A percentile compares a stretch with the other conserved stretches of the same genome.
These are phyloP conservation scores for Heimioporus sp. DNA, from an alignment of 768 basidiomycete genomes.

Conservation along the genomic window DNA sequence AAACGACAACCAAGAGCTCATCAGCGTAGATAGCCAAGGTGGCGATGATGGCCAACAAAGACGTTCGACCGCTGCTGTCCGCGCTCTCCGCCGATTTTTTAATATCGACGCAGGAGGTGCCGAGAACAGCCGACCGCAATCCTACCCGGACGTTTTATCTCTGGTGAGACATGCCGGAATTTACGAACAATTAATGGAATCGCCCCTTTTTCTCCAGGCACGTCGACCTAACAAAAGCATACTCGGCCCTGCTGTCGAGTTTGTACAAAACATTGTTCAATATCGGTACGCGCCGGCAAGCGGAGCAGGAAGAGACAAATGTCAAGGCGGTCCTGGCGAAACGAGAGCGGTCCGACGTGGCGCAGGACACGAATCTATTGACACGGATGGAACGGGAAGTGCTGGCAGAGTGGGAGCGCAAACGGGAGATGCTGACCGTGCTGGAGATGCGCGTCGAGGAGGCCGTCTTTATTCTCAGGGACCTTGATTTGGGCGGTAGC, in stretches of 20 bases:
- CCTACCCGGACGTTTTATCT: constrained; percentile 88
- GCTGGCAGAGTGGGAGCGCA: constrained; percentile 70
- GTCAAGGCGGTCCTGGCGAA: constrained; percentile 78
- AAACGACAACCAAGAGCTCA: background rate
- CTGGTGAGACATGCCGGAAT: constrained; percentile 52
- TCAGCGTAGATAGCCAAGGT: constrained; percentile 77
- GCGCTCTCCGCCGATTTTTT: constrained; percentile 78
- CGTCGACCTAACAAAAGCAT: constrained; percentile 83
- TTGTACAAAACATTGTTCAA: constrained; percentile 93
- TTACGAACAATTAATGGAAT: background rate
- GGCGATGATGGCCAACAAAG: constrained; percentile 89
- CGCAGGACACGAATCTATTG: constrained; percentile 67
- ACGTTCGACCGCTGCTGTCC: constrained; percentile 77
- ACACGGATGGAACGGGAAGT: constrained; percentile 75
- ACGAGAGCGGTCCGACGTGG: constrained; percentile 80
- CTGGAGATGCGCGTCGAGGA: constrained; percentile 87
- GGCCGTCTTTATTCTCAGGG: constrained; percentile 85
- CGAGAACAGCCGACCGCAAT: constrained; percentile 87
- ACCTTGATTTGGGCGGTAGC: constrained; percentile 55
- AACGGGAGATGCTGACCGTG: constrained; percentile 69
- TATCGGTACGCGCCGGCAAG: constrained; percentile 66
- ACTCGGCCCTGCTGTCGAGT: constrained; percentile 69
- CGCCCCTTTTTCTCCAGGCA: constrained; percentile 59
- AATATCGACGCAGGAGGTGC: constrained; percentile 90
- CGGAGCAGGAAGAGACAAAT: constrained; percentile 66